These are phyloP conservation scores for Vaccinium darrowii DNA, from an alignment of 148 eudicot species.

Conservation along the genomic window DNA sequence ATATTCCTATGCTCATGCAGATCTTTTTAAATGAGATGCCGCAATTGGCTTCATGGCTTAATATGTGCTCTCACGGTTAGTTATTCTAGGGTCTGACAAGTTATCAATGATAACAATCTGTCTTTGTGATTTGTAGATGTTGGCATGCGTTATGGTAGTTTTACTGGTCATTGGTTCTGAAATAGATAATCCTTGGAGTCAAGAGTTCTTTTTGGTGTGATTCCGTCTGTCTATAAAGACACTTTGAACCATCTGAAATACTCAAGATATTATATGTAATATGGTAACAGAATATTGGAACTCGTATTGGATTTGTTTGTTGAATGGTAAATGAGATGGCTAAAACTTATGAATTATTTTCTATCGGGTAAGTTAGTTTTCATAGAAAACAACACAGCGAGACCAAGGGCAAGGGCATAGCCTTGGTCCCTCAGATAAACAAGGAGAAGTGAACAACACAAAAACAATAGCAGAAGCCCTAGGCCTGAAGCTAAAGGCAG, in stretches of 20 bases:
- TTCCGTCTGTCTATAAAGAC: too few species aligned
- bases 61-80: not conserved
- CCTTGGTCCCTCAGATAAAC: not conserved
- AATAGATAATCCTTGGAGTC: not conserved
- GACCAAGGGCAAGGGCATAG: not conserved
- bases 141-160: not conserved
- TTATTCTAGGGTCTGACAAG: not conserved
- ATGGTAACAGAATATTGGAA: not conserved
- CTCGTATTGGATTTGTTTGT: not conserved
- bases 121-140: not conserved
- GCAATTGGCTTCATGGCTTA: not conserved
- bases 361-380: not conserved
- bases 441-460: not conserved
- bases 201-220: not conserved
- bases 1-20: not conserved
- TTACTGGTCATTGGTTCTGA: not conserved
- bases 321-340: not conserved
- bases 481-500: not conserved
- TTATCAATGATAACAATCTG: not conserved
- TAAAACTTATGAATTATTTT: not conserved
- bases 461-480: not conserved
- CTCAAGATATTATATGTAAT: not conserved
- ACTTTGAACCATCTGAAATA: not conserved
- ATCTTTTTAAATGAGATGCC: not conserved
- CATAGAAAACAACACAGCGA: not conserved